Base-by-base conservation (phyloP, 2,329 filamentous ascomycete genomes). In the Taxawa tesnikishii region DNA sequence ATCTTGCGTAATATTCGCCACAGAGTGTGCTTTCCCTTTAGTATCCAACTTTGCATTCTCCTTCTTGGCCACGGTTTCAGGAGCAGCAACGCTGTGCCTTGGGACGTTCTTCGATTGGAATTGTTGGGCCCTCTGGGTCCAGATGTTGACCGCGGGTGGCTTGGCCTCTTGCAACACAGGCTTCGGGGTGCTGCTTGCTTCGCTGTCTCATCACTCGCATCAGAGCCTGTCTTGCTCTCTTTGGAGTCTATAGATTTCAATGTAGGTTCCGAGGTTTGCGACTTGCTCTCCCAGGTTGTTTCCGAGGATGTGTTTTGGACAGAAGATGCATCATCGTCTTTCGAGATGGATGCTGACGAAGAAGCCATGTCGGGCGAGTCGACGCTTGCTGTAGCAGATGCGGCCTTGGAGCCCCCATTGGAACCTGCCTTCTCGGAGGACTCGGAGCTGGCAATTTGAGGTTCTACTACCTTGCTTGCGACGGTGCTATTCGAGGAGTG, bases 71-170 rank as follows among this genome's bases (percentile, higher is more conserved):
- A n/a, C 8, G 19, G 8, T n/a, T n/a, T 23, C 19, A 23, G 19
- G n/a, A 8, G 19, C 8, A 8, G 19, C 19, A 8, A n/a, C 2
- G 19, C n/a, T n/a, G n/a, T 23, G 8, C 19, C 19, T 23, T 23
- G 19, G n/a, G 19, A 23, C n/a, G 19, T n/a, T 23, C 19, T 23
- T 23, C 8, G 19, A 8, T 23, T 23, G 19, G n/a, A 8, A 23
- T 8, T 23, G 8, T 23, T 84, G 78, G 45, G 70, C 78, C 34
- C 87, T 73, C 57, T 87, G 75, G 40, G 77, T 71, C 88, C 90
- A 98, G 40, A 87, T 65, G 54, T 98, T 98, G 36, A 94, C 80
- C 2, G 74, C 56, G 1, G 90, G 90, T 26, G 82, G 67, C 17
- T 84, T 80, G 12, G 88, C 88, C 38, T 90, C 83, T 28, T 79